Evolutionary conservation across 2,329 filamentous ascomycete species (phyloP).

Genomic region (Microdochium bolleyi): DNA sequence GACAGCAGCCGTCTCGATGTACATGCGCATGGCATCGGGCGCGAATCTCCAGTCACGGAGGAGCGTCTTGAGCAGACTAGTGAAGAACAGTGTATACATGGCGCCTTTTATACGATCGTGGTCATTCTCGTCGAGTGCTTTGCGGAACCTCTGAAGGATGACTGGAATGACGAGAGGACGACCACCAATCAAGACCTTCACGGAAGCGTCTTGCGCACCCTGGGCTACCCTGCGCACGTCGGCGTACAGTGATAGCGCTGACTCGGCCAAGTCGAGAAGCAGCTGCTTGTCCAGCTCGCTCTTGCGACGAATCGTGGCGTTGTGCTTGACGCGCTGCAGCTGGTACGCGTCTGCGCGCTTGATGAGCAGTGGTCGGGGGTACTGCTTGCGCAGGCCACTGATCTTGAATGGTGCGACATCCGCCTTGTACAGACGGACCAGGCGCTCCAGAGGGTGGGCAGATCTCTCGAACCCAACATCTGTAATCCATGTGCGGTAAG

Average conservation of each 20-base stretch:
- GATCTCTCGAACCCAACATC: slow-evolving; percentile 96
- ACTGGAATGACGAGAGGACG: slow-evolving; percentile 83
- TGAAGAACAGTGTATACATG: slow-evolving; percentile 84
- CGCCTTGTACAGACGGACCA: slow-evolving; percentile 74
- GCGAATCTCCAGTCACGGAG: slow-evolving; percentile 92
- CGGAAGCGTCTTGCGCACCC: slow-evolving; percentile 81
- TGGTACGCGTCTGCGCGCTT: slow-evolving; percentile 93
- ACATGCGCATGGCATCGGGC: slow-evolving; percentile 79
- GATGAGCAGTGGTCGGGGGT: slow-evolving; percentile 85
- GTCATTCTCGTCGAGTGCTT: slow-evolving; percentile 71
- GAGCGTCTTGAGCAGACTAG: slow-evolving; percentile 79
- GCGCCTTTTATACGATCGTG: slow-evolving; percentile 91
- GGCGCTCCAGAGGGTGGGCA: slow-evolving; percentile 83
- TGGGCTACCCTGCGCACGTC: slow-evolving; percentile 95
- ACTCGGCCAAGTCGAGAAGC: slow-evolving; percentile 80
- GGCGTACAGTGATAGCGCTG: slow-evolving; percentile 84
- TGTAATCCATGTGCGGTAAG: slow-evolving; percentile 93
- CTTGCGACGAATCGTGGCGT: slow-evolving; percentile 78
- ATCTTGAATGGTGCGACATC: slow-evolving; percentile 93
- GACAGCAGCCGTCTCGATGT: slow-evolving; percentile 81
- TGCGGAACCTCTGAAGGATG: slow-evolving; percentile 71
- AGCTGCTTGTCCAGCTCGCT: slow-evolving; percentile 83
- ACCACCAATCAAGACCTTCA: slow-evolving; percentile 84
- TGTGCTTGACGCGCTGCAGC: slow-evolving; percentile 87
- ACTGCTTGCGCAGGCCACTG: slow-evolving; percentile 83